These are phyloP conservation scores for Phoma herbarum DNA, from an alignment of 2,329 filamentous ascomycete species.

Conservation along the genomic window DNA sequence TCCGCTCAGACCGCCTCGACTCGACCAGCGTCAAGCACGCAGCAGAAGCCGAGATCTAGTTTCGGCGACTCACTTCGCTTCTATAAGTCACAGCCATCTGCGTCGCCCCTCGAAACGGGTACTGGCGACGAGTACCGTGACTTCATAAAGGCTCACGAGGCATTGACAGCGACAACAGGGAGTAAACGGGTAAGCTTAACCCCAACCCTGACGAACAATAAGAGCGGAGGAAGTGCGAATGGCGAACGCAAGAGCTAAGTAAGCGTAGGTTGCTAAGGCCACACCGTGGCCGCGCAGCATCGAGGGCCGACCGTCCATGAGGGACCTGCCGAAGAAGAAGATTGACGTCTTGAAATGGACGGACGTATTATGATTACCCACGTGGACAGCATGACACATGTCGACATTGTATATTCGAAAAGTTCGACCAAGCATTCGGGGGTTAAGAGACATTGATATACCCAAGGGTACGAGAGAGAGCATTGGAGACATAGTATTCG, in stretches of 20 bases:
- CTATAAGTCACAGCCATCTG: neutral
- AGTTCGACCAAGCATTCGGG: neutral
- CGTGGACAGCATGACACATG: neutral
- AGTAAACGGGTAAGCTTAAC: constrained; percentile 33
- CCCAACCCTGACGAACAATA: neutral
- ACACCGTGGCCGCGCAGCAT: constrained; percentile 30
- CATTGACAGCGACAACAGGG: constrained; percentile 31
- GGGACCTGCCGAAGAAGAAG: constrained; percentile 22
- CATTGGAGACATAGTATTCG: neutral
- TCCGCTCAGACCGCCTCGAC: neutral
- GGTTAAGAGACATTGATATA: constrained; percentile 1
- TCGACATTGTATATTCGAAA: constrained; percentile 1
- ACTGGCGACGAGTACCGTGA: constrained; percentile 29
- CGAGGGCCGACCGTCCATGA: constrained; percentile 24
- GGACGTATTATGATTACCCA: constrained; percentile 21
- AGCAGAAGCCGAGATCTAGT: neutral
- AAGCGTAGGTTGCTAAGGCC: constrained; percentile 24
- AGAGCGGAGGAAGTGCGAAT: neutral
- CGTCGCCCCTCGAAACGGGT: neutral
- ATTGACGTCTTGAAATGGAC: constrained; percentile 32
- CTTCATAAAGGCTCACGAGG: constrained; percentile 25
- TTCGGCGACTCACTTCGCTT: constrained; percentile 1
- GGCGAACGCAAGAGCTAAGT: constrained; percentile 21
- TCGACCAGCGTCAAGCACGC: neutral
- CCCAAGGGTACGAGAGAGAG: neutral